Evolutionary conservation across 768 basidiomycete species (phyloP), one percentile per base, ranked within the genome.

Genomic region (Leucosporidium yakuticum): DNA sequence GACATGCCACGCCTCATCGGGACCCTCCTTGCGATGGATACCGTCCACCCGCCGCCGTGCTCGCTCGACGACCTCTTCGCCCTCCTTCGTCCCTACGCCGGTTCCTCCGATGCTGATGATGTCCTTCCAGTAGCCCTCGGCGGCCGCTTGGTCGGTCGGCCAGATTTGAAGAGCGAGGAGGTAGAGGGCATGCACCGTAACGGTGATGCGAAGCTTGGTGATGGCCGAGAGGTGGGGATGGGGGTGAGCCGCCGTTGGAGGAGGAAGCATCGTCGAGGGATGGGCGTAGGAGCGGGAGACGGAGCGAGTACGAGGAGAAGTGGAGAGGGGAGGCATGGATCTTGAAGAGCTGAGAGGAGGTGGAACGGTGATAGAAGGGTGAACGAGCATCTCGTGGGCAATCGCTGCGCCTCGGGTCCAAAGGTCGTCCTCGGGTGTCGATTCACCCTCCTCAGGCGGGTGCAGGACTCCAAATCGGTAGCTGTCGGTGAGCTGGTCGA

Each of bases 61-160:
- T 12, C 67, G 49, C 19, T 5, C 27, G 14, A 68, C 70, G 21
- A 71, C 34, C 50, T 68, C 70, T 48, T 71, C 67, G 14, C 51
- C 70, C 54, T 68, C 67, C 21, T 65, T 68, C 47, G 65, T 68
- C 4, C 70, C 70, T 51, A 71, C 54, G 4, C 56, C 62, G 58
- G 32, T 57, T 31, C 54, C 27, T 14, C 58, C 62, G 39, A 68
- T 36, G 50, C 31, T n/a, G 15, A 34, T 20, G 53, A 70, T 64
- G 8, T 60, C 44, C 20, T 11, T 20, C 63, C 66, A 61, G 63
- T 71, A 48, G 5, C n/a, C 23, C 27, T 63, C 54, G 31, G 62
- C 62, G 31, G 23, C 36, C 21, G 47, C 4, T 1, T 23, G 34
- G 44, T 32, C 31, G 2, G 57, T 20, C 44, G 48, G 59, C 29